Conservation (phyloP, 768 basidiomycete genomes). For the Panaeolus papilionaceus region DNA sequence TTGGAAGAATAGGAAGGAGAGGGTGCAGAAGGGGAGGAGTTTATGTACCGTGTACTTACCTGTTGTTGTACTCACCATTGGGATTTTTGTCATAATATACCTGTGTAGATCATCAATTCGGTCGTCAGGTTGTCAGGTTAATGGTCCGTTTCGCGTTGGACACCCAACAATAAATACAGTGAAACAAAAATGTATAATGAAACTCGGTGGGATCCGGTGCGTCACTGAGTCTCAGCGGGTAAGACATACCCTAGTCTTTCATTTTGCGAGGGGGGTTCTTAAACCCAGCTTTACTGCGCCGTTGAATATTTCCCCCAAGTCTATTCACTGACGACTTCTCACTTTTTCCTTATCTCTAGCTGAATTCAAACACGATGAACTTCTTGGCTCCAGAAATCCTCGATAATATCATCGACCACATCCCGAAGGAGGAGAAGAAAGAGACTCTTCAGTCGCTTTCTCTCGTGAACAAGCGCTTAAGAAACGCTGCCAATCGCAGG, state of each 20-base stretch:
- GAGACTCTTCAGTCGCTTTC: not conserved
- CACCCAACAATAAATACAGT: too few species aligned
- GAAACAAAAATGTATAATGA: too few species aligned
- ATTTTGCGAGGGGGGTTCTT: too few species aligned
- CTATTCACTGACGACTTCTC: too few species aligned
- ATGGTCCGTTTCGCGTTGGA: too few species aligned
- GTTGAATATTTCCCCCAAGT: too few species aligned
- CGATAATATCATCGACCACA: not conserved
- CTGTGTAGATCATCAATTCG: too few species aligned
- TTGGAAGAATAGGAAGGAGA: not conserved
- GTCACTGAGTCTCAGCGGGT: too few species aligned
- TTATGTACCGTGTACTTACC: not conserved
- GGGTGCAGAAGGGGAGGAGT: not conserved
- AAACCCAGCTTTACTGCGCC: too few species aligned
- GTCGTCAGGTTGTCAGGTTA: too few species aligned
- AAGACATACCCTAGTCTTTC: too few species aligned
- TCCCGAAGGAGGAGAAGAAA: not conserved
- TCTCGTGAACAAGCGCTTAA: not conserved
- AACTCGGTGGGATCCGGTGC: too few species aligned
- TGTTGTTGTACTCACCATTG: conserved; percentile 1
- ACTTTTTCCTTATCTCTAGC: not conserved
- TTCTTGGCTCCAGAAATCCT: not conserved
- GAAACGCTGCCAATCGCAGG: not conserved
- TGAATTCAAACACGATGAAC: not conserved
- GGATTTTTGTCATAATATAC: conserved; percentile 1